Base-by-base conservation (phyloP, 2,329 filamentous ascomycete species). In the Xylaria sp. region DNA sequence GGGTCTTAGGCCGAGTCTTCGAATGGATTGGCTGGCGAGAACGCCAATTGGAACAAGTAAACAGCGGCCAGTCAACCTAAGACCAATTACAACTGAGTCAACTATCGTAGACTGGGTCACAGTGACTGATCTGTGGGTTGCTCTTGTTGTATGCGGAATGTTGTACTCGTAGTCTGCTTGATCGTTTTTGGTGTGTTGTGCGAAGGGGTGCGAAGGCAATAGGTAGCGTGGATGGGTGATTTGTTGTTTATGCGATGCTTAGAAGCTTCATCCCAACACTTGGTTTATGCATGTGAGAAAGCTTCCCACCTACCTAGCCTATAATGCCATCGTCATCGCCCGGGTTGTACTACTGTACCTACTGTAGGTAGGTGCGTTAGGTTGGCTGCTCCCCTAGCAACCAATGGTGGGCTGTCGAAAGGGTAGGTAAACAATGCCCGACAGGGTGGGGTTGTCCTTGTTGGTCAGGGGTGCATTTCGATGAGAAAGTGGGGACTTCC, bases 371-470 rank as follows among this genome's bases (percentile, higher is more conserved):
- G 60, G 58, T 20, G 36, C 48, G 43, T 55, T 39, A 54, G 25
- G 61, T 62, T 52, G 60, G 58, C 41, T 60, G 64, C 68, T 70
- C 60, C 75, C 71, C 71, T 73, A 71, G 74, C 75, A 77, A 77
- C 75, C 72, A 72, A 74, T 73, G 67, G 71, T 73, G 66, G 71
- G 72, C 64, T 63, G 57, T 62, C 61, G 55, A 18, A 64, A 62
- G 60, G 54, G 64, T 77, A 77, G 54, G 64, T 77, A 77, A 77
- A 77, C 75, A 77, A 76, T 75, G 70, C 64, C 67, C 46, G 49
- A 60, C 51, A 65, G 33, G 61, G 55, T 36, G 20, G 55, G 39
- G 56, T 31, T 15, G 25, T 13, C 23, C 13, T 31, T 58, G 18
- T 18, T 33, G 56, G 23, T 8, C 39, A 43, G 39, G 39, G 56